Base-by-base conservation (phyloP, 148 eudicot species). In the Camellia lanceoleosa region DNA sequence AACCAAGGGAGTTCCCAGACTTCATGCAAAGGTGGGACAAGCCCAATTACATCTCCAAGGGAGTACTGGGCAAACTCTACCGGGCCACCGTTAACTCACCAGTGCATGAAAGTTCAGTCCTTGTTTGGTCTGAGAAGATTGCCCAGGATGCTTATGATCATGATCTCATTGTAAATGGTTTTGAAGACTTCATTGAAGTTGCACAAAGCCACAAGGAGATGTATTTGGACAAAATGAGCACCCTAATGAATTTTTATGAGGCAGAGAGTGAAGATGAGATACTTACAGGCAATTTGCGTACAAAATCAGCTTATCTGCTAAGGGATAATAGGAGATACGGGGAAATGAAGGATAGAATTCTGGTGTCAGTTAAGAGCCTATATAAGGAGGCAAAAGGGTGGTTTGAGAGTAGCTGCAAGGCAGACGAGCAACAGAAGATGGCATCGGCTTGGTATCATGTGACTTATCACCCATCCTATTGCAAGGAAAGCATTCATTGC, bases 391-490 rank as follows among this genome's bases (percentile, higher is more conserved):
- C 89, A 2, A 92, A 86, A 79, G 95, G 88, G 56, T 92, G 97
- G 99, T 93, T 96, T 11, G 83, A 85, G 80, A 77, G 79, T 43
- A 87, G 92, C 80, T 92, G 97, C 75, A n/a, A 63, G 23, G 77
- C 13, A 47, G 54, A 79, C 14, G 92, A 92, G 42, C 84, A 85
- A 30, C 82, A 81, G 82, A 88, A 82, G 81, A 51, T 95, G 95
- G 98, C 99, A 0, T 89, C 99, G 1, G 99, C 99, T 38, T 95
- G 99, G 99, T 95, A 95, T 82, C 85, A 92, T 71, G 94, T 95
- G 13, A 87, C 98, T 42, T 95, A 95, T 77, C 95, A 93, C 77
- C 91, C 92, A 3, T 79, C 83, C 61, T 86, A 89, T 47, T 87
- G 85, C 47, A 76, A 87, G 30, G 94, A 83, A 80, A 89, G 97